Percentiles rank a stretch among this genome's conserved stretches.
phyloP scores from a whole-genome alignment of 176 grass and related monocot genomes.

The Hyparrhenia diplandra region DNA sequence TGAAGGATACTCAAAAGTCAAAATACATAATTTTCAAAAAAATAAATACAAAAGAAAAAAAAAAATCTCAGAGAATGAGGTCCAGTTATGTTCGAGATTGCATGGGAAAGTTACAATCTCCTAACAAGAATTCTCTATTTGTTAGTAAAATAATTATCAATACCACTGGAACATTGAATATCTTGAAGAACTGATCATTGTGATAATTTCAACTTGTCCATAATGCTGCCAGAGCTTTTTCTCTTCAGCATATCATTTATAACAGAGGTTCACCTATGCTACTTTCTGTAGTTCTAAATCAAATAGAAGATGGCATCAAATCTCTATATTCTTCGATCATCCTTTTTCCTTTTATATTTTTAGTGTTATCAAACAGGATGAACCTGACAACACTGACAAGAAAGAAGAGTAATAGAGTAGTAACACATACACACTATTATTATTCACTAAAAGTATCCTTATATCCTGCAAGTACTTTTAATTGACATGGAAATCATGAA shows the following conservation, averaged over 20 bases:
- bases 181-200: background rate
- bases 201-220: background rate
- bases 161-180: background rate
- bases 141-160: background rate
- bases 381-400: background rate
- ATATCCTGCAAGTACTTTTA: background rate
- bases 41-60: background rate
- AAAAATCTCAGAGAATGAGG: background rate
- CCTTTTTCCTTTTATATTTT: background rate
- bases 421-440: background rate
- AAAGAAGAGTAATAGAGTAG: background rate
- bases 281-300: background rate
- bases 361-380: background rate
- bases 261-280: background rate
- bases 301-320: background rate
- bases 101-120: background rate
- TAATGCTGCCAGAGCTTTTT: background rate
- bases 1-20: slow-evolving; percentile 33
- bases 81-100: background rate
- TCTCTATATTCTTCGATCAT: background rate
- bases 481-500: background rate
- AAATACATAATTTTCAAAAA: background rate
- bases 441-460: background rate
- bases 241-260: background rate
- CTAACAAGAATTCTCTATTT: background rate